Evolutionary conservation across 192 early-diverging fungal genomes (phyloP), one percentile per base, ranked within the genome.

Genomic region (Thamnidium elegans): DNA sequence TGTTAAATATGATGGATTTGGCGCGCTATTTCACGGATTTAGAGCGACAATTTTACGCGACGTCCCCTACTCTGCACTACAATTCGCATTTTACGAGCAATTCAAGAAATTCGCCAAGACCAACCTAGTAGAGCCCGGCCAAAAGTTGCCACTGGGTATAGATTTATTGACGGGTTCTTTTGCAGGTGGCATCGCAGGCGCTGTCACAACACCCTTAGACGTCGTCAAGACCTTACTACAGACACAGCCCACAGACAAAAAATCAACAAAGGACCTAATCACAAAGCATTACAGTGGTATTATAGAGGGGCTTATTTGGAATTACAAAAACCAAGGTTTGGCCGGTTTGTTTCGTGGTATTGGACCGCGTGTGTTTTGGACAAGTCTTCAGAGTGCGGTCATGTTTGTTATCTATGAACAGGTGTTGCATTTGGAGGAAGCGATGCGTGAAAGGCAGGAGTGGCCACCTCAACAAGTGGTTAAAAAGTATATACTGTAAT

Each of bases 321-420:
- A 84, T 61, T 75, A 80, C 63, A 79, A 72, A 63, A 66, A 84
- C 54, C 79, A 82, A 52, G 83, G 83, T 2, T 58, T 80, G 3
- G 67, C 59, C 39, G 91, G 89, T 30, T 62, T 90, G 19, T 93
- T 88, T 77, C 75, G 90, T 50, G 91, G 91, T 15, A 78, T 84
- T 45, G 90, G 89, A 48, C 89, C 89, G 9, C 70, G 87, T 30
- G 89, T 91, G 51, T 79, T 82, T 31, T 89, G 89, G 86, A 89
- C 88, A 19, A 82, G 80, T 42, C 64, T 82, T 62, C 89, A 90
- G 71, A 81, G 78, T 52, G 82, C 81, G 3, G 61, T 86, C 53
- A 88, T 90, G 89, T 90, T 90, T 85, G 76, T 87, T n/a, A 71
- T 89, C 32, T 87, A 86, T 64, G 88, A 89, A 58, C 79, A 83